phyloP scores from a whole-genome alignment of 2,329 filamentous ascomycete genomes.

The Colletotrichum sp. region DNA sequence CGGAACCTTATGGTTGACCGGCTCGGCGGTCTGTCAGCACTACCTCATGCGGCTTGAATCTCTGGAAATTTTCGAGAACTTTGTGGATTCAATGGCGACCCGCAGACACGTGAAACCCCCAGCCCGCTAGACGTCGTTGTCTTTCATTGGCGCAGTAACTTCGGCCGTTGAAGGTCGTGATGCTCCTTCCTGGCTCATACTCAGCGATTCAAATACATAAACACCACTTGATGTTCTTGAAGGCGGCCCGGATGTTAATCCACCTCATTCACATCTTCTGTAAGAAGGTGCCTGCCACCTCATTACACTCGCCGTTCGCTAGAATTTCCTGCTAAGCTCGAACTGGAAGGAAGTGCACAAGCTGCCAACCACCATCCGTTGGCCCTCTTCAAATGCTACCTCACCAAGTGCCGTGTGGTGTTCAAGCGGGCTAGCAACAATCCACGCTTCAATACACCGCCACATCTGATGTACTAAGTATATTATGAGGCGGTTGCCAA shows the following conservation, averaged over 20 bases:
- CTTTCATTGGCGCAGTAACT: background rate
- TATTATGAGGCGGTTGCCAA: background rate
- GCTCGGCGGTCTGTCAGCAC: background rate
- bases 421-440: background rate
- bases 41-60: background rate
- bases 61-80: background rate
- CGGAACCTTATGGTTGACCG: background rate
- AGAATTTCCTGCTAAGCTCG: background rate
- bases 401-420: background rate
- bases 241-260: background rate
- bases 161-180: background rate
- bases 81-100: fast-evolving
- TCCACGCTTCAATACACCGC: background rate
- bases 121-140: background rate
- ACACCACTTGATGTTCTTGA: background rate
- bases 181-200: background rate
- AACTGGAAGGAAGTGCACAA: background rate
- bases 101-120: background rate
- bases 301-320: background rate
- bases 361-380: background rate
- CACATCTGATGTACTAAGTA: background rate
- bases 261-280: background rate
- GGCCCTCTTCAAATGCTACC: background rate
- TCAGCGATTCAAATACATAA: background rate
- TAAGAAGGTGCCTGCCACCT: background rate